phyloP scores from a whole-genome alignment of 257 asterid genomes.

The Ilex asprella region DNA sequence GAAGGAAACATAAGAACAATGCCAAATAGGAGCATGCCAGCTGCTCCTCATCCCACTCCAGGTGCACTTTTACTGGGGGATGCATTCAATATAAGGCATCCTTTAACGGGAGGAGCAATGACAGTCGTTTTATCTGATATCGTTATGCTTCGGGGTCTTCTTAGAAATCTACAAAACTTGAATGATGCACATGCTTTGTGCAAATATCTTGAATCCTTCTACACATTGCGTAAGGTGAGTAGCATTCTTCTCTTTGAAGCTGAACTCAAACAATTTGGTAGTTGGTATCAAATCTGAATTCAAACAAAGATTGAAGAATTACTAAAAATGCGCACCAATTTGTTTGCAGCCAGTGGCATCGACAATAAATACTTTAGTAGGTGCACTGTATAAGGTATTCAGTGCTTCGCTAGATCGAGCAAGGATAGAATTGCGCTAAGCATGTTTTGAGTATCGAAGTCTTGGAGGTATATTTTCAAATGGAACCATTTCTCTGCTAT shows the following conservation, averaged over 20 bases:
- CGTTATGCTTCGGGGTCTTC: slow-evolving; percentile 26
- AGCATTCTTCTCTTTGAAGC: not conserved
- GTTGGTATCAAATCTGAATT: not conserved
- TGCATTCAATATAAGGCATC: slow-evolving; percentile 39
- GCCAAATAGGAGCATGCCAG: slow-evolving; percentile 40
- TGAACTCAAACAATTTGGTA: slow-evolving; percentile 7
- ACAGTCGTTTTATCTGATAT: slow-evolving; percentile 35
- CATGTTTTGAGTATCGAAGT: slow-evolving; percentile 9
- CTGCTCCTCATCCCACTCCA: slow-evolving; percentile 31
- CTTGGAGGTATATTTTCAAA: slow-evolving; percentile 12
- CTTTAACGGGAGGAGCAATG: slow-evolving; percentile 40
- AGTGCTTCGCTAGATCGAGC: slow-evolving; percentile 13
- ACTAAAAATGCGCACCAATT: no score
- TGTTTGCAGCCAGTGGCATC: no score
- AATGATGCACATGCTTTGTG: slow-evolving; percentile 15
- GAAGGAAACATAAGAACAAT: slow-evolving; percentile 29
- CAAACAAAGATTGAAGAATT: not conserved
- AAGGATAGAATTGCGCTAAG: slow-evolving; percentile 11
- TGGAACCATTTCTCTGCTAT: slow-evolving; percentile 9
- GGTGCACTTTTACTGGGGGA: slow-evolving; percentile 34
- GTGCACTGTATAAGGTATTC: slow-evolving; percentile 11
- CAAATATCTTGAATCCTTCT: slow-evolving; percentile 27
- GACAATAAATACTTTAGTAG: slow-evolving; percentile 11
- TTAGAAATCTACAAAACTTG: slow-evolving; percentile 19
- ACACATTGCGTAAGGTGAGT: slow-evolving; percentile 29